Evolutionary conservation across 495 filamentous ascomycete species (phyloP).

Genomic region (Bacidia gigantensis): DNA sequence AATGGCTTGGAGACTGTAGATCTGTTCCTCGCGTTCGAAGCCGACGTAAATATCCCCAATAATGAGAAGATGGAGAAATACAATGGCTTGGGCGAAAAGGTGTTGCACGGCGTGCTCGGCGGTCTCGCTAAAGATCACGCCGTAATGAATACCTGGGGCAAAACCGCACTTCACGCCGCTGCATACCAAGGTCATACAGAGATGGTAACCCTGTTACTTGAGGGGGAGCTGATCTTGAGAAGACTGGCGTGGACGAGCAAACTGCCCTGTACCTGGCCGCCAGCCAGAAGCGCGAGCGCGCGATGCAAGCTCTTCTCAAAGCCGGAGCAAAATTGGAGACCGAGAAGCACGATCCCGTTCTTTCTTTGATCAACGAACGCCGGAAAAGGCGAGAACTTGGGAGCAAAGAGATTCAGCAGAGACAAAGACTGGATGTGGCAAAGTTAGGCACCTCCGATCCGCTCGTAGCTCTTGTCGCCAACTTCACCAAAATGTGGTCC

Average conservation of each 20-base stretch:
- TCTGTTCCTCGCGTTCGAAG: not conserved
- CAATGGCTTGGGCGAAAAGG: not conserved
- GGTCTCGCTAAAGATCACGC: not conserved
- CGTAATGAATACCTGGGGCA: conserved; percentile 1
- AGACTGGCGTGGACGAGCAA: not conserved
- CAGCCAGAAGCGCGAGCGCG: not conserved
- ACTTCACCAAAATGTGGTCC: no score
- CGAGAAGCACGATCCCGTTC: not conserved
- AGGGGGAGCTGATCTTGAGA: not conserved
- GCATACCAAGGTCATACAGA: not conserved
- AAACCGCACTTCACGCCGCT: not conserved
- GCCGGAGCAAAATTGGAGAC: not conserved
- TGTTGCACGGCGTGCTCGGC: not conserved
- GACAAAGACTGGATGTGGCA: no score
- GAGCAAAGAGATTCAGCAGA: no score
- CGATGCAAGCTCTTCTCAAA: not conserved
- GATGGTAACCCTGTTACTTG: no score
- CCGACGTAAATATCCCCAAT: not conserved
- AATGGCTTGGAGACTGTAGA: not conserved
- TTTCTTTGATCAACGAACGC: not conserved
- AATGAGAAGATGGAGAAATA: not conserved
- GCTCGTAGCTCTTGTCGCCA: no score
- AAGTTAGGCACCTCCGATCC: no score
- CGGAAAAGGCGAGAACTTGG: no score
- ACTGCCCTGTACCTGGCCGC: not conserved